A percentile compares a stretch with the other conserved stretches of the same genome.
Conservation (phyloP, 2,329 filamentous ascomycete species). For the Fusarium tuaranense region DNA sequence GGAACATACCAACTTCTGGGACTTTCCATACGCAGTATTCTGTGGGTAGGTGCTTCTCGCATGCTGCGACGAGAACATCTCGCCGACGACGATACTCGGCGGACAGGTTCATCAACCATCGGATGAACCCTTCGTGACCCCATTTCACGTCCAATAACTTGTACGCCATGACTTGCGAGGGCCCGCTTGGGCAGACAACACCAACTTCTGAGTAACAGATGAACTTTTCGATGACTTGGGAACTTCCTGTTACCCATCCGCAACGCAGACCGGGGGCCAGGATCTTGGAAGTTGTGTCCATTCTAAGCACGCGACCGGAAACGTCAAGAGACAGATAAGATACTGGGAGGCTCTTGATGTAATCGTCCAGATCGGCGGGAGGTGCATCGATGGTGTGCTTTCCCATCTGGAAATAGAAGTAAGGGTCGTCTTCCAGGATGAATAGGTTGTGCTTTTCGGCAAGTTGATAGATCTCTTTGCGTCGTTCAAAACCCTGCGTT, state of each 20-base stretch:
- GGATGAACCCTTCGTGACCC: neutral
- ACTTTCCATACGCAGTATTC: neutral
- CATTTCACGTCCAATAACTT: neutral
- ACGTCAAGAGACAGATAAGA: neutral
- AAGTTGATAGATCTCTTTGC: neutral
- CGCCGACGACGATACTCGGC: neutral
- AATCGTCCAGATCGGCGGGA: neutral
- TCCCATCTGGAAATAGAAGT: neutral
- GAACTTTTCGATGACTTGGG: neutral
- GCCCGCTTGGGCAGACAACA: neutral
- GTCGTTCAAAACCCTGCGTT: neutral
- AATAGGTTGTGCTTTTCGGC: neutral
- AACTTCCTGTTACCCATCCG: neutral
- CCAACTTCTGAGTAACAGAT: neutral
- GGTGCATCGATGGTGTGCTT: neutral
- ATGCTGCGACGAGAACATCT: neutral
- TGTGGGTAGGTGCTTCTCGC: neutral
- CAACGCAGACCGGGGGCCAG: neutral
- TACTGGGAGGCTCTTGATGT: neutral
- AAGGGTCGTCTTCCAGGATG: neutral
- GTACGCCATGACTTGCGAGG: neutral
- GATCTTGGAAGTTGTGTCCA: conserved; percentile 1
- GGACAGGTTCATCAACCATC: neutral
- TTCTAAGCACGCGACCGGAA: neutral
- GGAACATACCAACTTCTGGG: neutral